Conservation (phyloP, 495 filamentous ascomycete genomes). For the Cairneyella variabilis region DNA sequence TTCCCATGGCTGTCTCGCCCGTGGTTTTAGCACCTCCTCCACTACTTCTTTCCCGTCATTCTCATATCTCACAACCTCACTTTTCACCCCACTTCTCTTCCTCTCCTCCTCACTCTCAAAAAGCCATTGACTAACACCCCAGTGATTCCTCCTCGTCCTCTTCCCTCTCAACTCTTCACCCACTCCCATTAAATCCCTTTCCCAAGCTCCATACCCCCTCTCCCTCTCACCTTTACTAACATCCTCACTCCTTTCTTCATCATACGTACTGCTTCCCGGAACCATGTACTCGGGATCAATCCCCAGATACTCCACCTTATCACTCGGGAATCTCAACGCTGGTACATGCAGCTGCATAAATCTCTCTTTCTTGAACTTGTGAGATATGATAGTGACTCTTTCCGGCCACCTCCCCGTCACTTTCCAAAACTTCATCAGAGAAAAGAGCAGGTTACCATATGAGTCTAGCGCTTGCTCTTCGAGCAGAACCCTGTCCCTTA, state of each 20-base stretch:
- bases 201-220: constrained; percentile 41
- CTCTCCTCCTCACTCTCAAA: constrained; percentile 34
- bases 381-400: constrained; percentile 64
- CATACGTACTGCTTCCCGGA: constrained; percentile 20
- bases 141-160: constrained; percentile 44
- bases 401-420: constrained; percentile 44
- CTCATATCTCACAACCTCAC: not conserved
- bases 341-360: constrained; percentile 65
- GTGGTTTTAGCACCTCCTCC: constrained; percentile 10
- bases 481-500: constrained; percentile 36
- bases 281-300: constrained; percentile 60
- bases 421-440: constrained; percentile 52
- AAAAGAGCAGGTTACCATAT: constrained; percentile 74
- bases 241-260: constrained; percentile 21
- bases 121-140: constrained; percentile 35
- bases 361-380: constrained; percentile 67
- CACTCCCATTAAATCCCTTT: constrained; percentile 43
- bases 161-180: constrained; percentile 43
- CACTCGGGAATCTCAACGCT: constrained; percentile 53
- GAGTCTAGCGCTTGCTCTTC: constrained; percentile 75
- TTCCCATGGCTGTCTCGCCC: constrained; percentile 21
- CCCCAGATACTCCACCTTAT: constrained; percentile 52
- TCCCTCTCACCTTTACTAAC: constrained; percentile 36
- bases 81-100: constrained; percentile 9
- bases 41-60: not conserved